These are phyloP conservation scores for Lactarius hengduanensis DNA, from an alignment of 768 basidiomycete species.

Conservation along the genomic window DNA sequence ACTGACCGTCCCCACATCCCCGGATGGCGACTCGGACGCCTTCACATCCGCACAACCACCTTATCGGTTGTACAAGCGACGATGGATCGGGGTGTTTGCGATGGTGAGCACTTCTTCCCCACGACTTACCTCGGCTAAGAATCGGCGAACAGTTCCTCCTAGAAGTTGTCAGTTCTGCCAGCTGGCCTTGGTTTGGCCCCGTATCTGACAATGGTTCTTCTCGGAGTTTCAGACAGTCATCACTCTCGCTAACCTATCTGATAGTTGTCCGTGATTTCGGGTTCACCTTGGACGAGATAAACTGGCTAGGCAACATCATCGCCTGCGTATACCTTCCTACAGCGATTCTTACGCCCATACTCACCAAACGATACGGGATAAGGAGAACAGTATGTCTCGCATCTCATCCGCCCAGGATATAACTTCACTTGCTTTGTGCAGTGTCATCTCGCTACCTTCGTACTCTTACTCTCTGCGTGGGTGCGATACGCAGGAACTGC, in stretches of 20 bases:
- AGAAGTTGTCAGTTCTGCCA: slow-evolving; percentile 58
- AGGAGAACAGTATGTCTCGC: slow-evolving; percentile 56
- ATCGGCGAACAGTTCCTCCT: slow-evolving; percentile 50
- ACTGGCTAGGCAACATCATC: slow-evolving; percentile 77
- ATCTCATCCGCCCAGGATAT: neutral
- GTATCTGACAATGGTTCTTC: slow-evolving; percentile 64
- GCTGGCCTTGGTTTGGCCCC: slow-evolving; percentile 83
- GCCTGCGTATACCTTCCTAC: slow-evolving; percentile 60
- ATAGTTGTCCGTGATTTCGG: slow-evolving; percentile 61
- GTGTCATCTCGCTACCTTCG: slow-evolving; percentile 58
- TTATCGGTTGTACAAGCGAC: slow-evolving; percentile 67
- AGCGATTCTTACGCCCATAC: slow-evolving; percentile 56
- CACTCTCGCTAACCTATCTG: neutral
- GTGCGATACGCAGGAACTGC: slow-evolving; percentile 71
- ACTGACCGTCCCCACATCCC: neutral
- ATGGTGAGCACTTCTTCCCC: slow-evolving; percentile 44
- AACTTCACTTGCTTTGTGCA: slow-evolving; percentile 33
- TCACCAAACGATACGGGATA: slow-evolving; percentile 60
- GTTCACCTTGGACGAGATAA: slow-evolving; percentile 69
- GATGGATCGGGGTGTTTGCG: slow-evolving; percentile 64
- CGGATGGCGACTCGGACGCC: neutral
- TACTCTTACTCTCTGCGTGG: slow-evolving; percentile 67
- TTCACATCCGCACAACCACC: neutral
- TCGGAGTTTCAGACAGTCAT: neutral
- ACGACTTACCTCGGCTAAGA: neutral